These are phyloP conservation scores for Gossypium aridum DNA, from an alignment of 441 rosid genomes.

Conservation along the genomic window DNA sequence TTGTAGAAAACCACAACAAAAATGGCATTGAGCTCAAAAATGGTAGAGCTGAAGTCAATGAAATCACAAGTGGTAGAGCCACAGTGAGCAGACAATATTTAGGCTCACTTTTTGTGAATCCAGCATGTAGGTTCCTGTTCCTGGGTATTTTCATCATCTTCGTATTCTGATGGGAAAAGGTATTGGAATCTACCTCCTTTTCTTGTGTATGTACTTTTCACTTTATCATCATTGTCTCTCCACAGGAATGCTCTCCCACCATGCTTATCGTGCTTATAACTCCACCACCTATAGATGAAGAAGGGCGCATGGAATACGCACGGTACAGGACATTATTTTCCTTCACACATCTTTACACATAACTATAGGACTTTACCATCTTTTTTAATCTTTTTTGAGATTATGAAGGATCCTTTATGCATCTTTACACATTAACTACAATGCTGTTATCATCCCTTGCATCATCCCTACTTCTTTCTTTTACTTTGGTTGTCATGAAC, in stretches of 20 bases:
- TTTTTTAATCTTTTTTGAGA: neutral
- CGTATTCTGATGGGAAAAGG: neutral
- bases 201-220: neutral
- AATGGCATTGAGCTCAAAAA: neutral
- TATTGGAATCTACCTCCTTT: neutral
- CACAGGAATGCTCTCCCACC: slow-evolving; percentile 60
- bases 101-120: neutral
- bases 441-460: neutral
- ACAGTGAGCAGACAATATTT: neutral
- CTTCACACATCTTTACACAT: neutral
- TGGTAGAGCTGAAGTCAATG: neutral
- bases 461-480: neutral
- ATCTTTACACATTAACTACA: neutral
- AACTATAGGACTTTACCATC: neutral
- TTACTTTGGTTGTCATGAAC: neutral
- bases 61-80: neutral
- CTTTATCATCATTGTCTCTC: slow-evolving; percentile 11
- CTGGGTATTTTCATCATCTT: neutral
- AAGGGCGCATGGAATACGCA: slow-evolving; percentile 62
- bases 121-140: neutral
- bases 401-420: neutral
- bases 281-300: slow-evolving; percentile 82
- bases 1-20: neutral
- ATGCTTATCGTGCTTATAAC: slow-evolving; percentile 71
- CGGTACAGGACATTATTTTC: slow-evolving; percentile 28